phyloP scores from a whole-genome alignment of 805 yeast genomes.

The Debaryomyces tyrocola region DNA sequence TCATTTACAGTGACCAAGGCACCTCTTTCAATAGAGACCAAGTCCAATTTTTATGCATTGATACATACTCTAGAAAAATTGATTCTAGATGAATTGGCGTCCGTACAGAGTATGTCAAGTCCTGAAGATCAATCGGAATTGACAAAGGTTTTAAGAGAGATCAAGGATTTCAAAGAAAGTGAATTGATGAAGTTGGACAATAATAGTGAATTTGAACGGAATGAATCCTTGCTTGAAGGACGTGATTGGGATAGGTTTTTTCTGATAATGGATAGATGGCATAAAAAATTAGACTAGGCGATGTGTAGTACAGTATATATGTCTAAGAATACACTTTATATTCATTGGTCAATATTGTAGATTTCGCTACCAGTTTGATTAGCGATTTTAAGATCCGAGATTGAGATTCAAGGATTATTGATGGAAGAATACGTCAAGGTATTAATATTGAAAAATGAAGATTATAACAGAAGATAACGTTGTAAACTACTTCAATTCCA shows the following conservation, averaged over 20 bases:
- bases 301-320: neutral
- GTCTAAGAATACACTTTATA: neutral
- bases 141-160: constrained; percentile 6
- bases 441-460: constrained; percentile 18
- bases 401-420: too few species aligned
- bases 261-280: constrained; percentile 1
- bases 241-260: constrained; percentile 2
- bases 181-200: constrained; percentile 8
- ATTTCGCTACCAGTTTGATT: too few species aligned
- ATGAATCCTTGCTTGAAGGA: constrained; percentile 1
- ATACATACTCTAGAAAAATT: constrained; percentile 13
- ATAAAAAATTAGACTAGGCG: neutral
- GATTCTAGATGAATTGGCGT: constrained; percentile 9
- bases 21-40: constrained; percentile 20
- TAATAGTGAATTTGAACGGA: neutral
- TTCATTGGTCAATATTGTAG: too few species aligned
- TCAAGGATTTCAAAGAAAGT: constrained; percentile 7
- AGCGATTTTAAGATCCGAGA: too few species aligned
- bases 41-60: constrained; percentile 26
- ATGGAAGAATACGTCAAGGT: too few species aligned
- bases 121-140: constrained; percentile 6
- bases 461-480: constrained; percentile 31
- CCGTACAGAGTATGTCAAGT: neutral
- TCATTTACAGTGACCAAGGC: constrained; percentile 9
- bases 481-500: constrained; percentile 23